phyloP scores from a whole-genome alignment of 305 asterid genomes.

The Caryopteris hybrid region DNA sequence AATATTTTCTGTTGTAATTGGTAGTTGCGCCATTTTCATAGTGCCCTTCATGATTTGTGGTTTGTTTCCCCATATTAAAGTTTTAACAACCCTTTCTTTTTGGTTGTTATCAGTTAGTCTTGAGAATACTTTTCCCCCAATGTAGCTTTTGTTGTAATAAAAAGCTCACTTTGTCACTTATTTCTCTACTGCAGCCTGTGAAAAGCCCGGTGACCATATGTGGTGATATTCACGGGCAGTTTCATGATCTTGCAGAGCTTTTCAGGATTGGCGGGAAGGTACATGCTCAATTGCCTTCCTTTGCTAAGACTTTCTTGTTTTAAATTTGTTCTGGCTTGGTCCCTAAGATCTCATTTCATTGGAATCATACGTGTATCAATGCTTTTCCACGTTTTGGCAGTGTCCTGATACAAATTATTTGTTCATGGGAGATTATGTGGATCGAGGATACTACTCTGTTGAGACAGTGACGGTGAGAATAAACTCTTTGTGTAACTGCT shows the following conservation, averaged over 20 bases:
- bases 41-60: neutral
- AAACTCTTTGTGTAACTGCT: neutral
- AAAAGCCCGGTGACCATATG: conserved; percentile 60
- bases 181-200: conserved; percentile 44
- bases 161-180: neutral
- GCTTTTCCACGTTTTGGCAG: conserved; percentile 35
- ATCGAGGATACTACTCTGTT: conserved; percentile 80
- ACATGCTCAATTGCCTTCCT: neutral
- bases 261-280: conserved; percentile 59
- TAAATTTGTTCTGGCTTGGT: neutral
- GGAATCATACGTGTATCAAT: neutral
- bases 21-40: neutral
- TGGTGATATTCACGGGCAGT: conserved; percentile 62
- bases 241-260: conserved; percentile 63
- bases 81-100: conserved; percentile 4
- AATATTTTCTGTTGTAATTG: neutral
- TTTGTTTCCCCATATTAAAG: neutral
- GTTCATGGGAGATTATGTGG: conserved; percentile 89
- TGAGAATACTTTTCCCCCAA: neutral
- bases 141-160: neutral
- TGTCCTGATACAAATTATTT: conserved; percentile 76
- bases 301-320: neutral
- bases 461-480: conserved; percentile 71
- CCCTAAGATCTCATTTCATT: neutral
- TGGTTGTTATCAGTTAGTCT: neutral